Evolutionary conservation across 805 yeast species (phyloP), one percentile per base, ranked within the genome.

Genomic region (Cyberlindnera japonica): DNA sequence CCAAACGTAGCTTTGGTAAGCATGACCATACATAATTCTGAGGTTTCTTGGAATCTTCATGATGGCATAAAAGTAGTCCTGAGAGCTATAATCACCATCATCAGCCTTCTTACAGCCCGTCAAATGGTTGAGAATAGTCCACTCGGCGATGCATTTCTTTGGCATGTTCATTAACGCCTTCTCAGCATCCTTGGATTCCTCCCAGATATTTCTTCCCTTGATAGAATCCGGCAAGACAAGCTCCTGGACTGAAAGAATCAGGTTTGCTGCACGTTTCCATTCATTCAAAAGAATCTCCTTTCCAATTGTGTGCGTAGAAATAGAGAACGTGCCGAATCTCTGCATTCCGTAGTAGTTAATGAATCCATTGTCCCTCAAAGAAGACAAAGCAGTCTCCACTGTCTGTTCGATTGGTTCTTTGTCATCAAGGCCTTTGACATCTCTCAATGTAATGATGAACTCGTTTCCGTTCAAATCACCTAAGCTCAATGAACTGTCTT

Each of bases 301-400:
- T 35, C 99, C 99, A 39, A 90, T 71, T 22, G 72, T 75, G 62
- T 93, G 97, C 0, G 99, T 90, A 3, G 98, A 87, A 21, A 89
- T 72, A 11, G 96, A 85, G 57, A 88, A 91, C 0, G 99, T 90
- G 21, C 99, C 99, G 61, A 93, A 93, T 57, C 99, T 71, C 68
- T 93, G 99, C 90, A 93, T 83, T n/a, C 99, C 99, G 60, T 75
- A 93, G 58, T 93, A 93, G 62, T 93, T 93, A 48, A 93, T 83
- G 55, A 87, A 93, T 0, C 99, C 99, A 21, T 73, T 68, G 2
- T 68, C 68, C 37, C 68, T 67, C 38, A 91, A 66, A 0, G 87
- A 73, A 5, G 67, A 57, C 49, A 90, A 69, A 19, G 88, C 73
- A 9, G 66, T 58, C 12, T 61, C 58, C 14, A 88, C 67, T 4